Evolutionary conservation across 2,329 filamentous ascomycete species (phyloP).

Genomic region (Phialophora verrucosa): DNA sequence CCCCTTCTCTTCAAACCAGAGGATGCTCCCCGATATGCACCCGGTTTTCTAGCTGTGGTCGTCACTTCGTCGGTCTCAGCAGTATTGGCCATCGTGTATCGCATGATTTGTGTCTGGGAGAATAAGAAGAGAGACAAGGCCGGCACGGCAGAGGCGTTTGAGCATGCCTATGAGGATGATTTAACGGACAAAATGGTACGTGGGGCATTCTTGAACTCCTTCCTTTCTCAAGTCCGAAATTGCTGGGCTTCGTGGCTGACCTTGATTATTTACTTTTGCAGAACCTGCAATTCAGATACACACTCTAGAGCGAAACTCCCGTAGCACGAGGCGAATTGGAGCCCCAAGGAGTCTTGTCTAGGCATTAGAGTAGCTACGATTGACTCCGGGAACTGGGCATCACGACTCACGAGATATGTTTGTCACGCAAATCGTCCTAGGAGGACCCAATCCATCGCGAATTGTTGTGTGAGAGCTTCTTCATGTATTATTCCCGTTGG

Average conservation of each 20-base stretch:
- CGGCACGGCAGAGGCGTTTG: slow-evolving; percentile 52
- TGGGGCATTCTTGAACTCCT: neutral
- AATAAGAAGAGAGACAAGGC: slow-evolving; percentile 28
- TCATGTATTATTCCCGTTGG: neutral
- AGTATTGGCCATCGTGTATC: slow-evolving; percentile 41
- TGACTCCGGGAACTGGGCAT: neutral
- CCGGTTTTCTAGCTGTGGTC: slow-evolving; percentile 45
- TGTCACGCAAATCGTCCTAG: neutral
- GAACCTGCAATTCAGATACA: slow-evolving; percentile 4
- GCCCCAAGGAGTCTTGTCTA: neutral
- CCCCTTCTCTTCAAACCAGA: slow-evolving; percentile 32
- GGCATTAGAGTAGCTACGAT: neutral
- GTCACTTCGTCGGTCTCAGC: slow-evolving; percentile 21
- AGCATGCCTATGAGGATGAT: slow-evolving; percentile 61
- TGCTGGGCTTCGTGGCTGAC: neutral
- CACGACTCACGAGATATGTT: neutral
- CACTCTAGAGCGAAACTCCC: neutral
- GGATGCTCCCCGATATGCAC: slow-evolving; percentile 42
- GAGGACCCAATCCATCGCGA: neutral
- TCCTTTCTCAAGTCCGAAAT: neutral
- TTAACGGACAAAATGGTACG: slow-evolving; percentile 52
- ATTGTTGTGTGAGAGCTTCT: neutral
- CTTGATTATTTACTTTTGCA: neutral
- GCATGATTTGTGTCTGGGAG: slow-evolving; percentile 39
- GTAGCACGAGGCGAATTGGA: neutral